Base-by-base conservation (phyloP, 306 rosid genomes). In the Lupinus albus region DNA sequence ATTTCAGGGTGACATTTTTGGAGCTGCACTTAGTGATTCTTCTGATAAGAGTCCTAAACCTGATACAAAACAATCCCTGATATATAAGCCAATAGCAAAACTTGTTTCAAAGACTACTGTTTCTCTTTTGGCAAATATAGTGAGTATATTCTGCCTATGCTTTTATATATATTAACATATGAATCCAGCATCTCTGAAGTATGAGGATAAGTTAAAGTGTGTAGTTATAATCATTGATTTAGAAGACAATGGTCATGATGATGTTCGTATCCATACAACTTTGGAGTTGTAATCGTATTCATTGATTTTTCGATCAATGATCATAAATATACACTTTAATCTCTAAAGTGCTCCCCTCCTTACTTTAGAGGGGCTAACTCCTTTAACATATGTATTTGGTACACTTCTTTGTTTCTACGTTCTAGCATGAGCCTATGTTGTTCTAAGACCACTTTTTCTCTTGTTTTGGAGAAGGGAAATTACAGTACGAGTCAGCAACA, bases 11-110 rank as follows among this genome's bases (percentile, higher is more conserved):
- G 81, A 68, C 50, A 67, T 76, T 42, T 75, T 71, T 73, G 86
- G 82, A 64, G 67, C 81, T 3, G 78, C 83, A 58, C 59, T 49
- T 30, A 1, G 78, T 51, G 55, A 66, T 68, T 70, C 82, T 63
- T 79, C 83, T 60, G 85, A 83, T 30, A 84, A 70, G 70, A 76
- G 25, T 60, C 72, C 74, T 8, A 76, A 78, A 61, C 68, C 80
- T 70, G 89, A 84, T 38, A 52, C 80, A 66, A 84, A 80, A 13
- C 79, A 85, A 51, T 71, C 79, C 20, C 85, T 83, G 46, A 39
- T 93, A 30, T 85, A 88, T 85, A 93, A 90, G 75, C 99, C 99
- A 62, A 77, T 79, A 79, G 94, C 99, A 5, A 93, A 88, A 72
- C 70, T 80, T 54, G 99, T 86, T 38, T 93, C 99, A 8, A 85